Base-by-base conservation (phyloP, 768 basidiomycete species). In the Suillus subluteus region DNA sequence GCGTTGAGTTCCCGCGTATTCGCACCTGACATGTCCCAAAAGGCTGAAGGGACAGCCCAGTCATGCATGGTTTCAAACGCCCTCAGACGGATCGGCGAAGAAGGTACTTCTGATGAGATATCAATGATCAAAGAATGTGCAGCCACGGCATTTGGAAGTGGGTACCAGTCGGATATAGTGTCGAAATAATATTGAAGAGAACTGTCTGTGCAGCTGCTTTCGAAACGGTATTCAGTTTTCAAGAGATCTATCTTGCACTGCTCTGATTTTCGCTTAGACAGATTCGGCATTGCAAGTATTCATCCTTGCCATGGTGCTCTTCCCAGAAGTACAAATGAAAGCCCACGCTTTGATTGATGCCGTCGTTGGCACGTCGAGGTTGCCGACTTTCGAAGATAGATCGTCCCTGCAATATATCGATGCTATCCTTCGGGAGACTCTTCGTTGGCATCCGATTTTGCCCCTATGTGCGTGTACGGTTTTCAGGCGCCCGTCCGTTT, bases 251-350 rank as follows among this genome's bases (percentile, higher is more conserved):
- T 37, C 40, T 50, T 21, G n/a, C 58, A 16, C 38, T 23, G 23
- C 32, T 48, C 41, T 40, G 38, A 41, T 43, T 48, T 1, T 64
- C 23, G 30, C 54, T 38, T 43, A 76, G 76, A 75, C 75, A 6
- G 66, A 70, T 2, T 72, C 75, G 9, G 63, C 68, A 9, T 66
- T 82, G 15, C 69, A 67, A 43, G 74, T 68, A 6, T 79, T 81
- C 63, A 40, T 79, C n/a, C 74, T 78, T 30, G 76, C 78, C 4
- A 81, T 80, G 79, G 69, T 73, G 6, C 70, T 72, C 18, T 71
- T 76, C 64, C 80, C 78, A 2, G 71, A 74, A 9, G 67, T 72
- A 30, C 72, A 75, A 63, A 65, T 30, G 37, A 73, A 67, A 43
- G 79, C 77, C 3, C 79, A 77, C 52, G 66, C 62, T 16, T 67